Base-by-base conservation (phyloP, 2,329 filamentous ascomycete species). In the Xylaria sp. region DNA sequence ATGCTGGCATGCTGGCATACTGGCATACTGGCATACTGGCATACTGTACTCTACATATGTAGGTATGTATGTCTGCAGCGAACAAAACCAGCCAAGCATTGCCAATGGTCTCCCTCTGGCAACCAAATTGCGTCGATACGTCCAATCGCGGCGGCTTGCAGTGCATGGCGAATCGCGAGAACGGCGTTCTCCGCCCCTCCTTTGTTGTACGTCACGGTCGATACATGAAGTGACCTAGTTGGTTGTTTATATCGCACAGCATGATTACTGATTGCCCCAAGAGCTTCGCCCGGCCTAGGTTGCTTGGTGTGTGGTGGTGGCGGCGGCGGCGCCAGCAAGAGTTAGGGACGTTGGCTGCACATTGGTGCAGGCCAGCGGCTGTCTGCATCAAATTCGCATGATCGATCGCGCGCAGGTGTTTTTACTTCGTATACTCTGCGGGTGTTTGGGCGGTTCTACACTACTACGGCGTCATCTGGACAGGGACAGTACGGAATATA, bases 381-480 rank as follows among this genome's bases (percentile, higher is more conserved):
- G 60, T 56, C 59, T 70, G 66, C 68, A 60, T 66, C 57, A 48
- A 23, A 55, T 55, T 30, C 9, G 58, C 59, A 66, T 69, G 52
- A 69, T 70, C 52, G 61, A 61, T 61, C 48, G 66, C 61, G 63
- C 25, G 53, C 56, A 48, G 52, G 20, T 57, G 63, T 63, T 45
- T 45, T 39, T 39, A 39, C 36, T 10, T 58, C 32, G 48, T 55
- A 57, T 46, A 58, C 32, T 62, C 34, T 63, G 55, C 66, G 62
- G 46, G 28, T 36, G 53, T 60, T 34, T 58, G 48, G 36, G 52
- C 56, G 20, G 55, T 43, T 43, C 36, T 45, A 32, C 15, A 15
- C 9, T 55, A 53, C 66, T 57, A 62, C 66, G 23, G 43, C 56
- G 61, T 65, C 52, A 60, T 34, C 66, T 39, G 45, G 55, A 55